phyloP scores from a whole-genome alignment of 768 basidiomycete species.

The Hydnum rufescens region DNA sequence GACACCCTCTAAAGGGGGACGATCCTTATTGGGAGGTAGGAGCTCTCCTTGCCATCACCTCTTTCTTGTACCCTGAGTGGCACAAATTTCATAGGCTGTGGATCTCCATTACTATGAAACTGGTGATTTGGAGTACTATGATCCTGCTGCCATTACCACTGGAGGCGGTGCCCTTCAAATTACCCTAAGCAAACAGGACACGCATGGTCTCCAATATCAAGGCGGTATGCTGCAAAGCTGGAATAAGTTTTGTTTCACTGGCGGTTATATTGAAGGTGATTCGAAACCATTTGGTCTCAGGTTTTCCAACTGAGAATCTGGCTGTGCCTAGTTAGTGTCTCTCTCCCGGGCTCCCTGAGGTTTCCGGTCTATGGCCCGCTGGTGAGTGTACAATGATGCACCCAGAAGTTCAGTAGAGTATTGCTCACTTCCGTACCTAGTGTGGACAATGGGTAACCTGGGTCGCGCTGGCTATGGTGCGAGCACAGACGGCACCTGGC shows the following conservation, averaged over 20 bases:
- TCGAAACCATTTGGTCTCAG: neutral
- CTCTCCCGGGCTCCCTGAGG: slow-evolving; percentile 4
- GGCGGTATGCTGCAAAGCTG: slow-evolving; percentile 31
- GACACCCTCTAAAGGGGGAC: slow-evolving; percentile 15
- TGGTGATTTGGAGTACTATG: slow-evolving; percentile 76
- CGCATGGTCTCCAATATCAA: slow-evolving; percentile 58
- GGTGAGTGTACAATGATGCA: neutral
- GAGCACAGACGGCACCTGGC: slow-evolving; percentile 14
- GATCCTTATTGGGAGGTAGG: slow-evolving; percentile 23
- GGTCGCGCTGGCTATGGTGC: slow-evolving; percentile 82
- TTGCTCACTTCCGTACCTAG: slow-evolving; percentile 57
- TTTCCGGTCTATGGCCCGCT: slow-evolving; percentile 48
- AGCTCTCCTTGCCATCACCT: too few relatives aligned
- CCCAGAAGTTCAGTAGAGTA: neutral
- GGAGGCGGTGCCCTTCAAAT: slow-evolving; percentile 53
- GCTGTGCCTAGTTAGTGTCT: slow-evolving; percentile 20
- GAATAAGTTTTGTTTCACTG: slow-evolving; percentile 94
- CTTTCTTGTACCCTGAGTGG: neutral
- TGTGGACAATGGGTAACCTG: slow-evolving; percentile 53
- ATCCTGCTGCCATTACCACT: slow-evolving; percentile 60
- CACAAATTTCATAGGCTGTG: slow-evolving; percentile 16
- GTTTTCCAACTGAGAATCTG: neutral
- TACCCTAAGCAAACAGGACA: slow-evolving; percentile 43
- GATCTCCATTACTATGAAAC: slow-evolving; percentile 23
- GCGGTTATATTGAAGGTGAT: slow-evolving; percentile 46